Conservation (phyloP, 2,329 filamentous ascomycete species). For the Ploettnerulaceae sp. region DNA sequence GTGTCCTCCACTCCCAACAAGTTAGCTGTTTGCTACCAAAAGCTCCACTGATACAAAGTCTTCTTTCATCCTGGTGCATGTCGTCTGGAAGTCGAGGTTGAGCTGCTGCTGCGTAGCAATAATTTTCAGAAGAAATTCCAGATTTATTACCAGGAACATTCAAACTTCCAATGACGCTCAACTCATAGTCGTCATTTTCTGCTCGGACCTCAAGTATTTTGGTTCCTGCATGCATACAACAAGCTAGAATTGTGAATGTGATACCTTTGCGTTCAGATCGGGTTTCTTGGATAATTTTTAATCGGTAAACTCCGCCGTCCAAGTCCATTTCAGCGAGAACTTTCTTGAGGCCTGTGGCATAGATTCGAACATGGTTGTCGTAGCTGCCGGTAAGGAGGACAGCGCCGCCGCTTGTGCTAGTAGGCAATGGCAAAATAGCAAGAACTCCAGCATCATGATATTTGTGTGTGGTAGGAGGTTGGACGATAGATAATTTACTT, state of each 20-base stretch:
- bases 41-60: slow-evolving; percentile 4
- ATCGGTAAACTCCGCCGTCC: slow-evolving; percentile 81
- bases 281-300: slow-evolving; percentile 53
- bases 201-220: slow-evolving; percentile 51
- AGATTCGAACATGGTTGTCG: slow-evolving; percentile 74
- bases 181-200: neutral
- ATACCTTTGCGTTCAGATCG: neutral
- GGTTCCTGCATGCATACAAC: slow-evolving; percentile 89
- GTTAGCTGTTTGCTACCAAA: too few species aligned
- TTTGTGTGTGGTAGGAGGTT: neutral
- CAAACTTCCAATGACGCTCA: neutral
- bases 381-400: slow-evolving; percentile 84
- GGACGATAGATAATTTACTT: neutral
- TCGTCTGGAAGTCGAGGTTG: neutral
- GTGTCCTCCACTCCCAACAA: too few species aligned
- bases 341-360: slow-evolving; percentile 40
- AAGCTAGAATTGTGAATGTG: slow-evolving; percentile 61
- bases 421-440: slow-evolving; percentile 67
- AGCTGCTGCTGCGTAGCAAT: slow-evolving; percentile 3
- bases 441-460: slow-evolving; percentile 79
- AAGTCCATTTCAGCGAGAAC: slow-evolving; percentile 57
- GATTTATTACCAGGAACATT: neutral
- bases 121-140: neutral
- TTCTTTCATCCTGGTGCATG: neutral
- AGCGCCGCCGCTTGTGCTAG: slow-evolving; percentile 30